phyloP scores from a whole-genome alignment of 2,329 filamentous ascomycete species.

The Myriosclerotinia scirpicola region DNA sequence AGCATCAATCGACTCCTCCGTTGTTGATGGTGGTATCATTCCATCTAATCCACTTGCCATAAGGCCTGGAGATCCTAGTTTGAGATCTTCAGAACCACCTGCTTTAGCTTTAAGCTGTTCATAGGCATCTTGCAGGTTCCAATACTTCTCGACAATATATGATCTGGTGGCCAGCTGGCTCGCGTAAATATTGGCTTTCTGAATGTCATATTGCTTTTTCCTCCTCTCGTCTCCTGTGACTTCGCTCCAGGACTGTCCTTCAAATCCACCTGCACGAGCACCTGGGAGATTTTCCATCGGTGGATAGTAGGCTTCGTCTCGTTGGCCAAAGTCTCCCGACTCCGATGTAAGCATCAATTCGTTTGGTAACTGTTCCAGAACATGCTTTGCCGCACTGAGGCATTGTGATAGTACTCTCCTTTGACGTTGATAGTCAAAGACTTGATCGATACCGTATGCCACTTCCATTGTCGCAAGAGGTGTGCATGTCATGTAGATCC shows the following conservation, averaged over 20 bases:
- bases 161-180: slow-evolving; percentile 80
- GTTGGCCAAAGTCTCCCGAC: slow-evolving; percentile 44
- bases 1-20: slow-evolving; percentile 42
- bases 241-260: slow-evolving; percentile 37
- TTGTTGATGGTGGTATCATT: slow-evolving; percentile 44
- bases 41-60: slow-evolving; percentile 36
- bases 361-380: slow-evolving; percentile 65
- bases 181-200: slow-evolving; percentile 86
- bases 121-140: slow-evolving; percentile 69
- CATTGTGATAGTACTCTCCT: slow-evolving; percentile 70
- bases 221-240: slow-evolving; percentile 43
- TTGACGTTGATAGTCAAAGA: slow-evolving; percentile 77
- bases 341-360: slow-evolving; percentile 61
- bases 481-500: slow-evolving; percentile 79
- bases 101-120: slow-evolving; percentile 45
- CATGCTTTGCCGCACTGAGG: slow-evolving; percentile 66
- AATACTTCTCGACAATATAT: slow-evolving; percentile 84
- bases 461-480: slow-evolving; percentile 76
- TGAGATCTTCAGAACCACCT: slow-evolving; percentile 10
- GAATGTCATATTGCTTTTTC: slow-evolving; percentile 77
- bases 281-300: slow-evolving; percentile 46
- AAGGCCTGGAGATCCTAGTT: slow-evolving; percentile 31
- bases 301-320: slow-evolving; percentile 54
- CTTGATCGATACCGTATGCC: slow-evolving; percentile 74
- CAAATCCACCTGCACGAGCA: slow-evolving; percentile 27